These are phyloP conservation scores for Laetiporus sulphureus DNA, from an alignment of 1,284 basidiomycete genomes.

Conservation along the genomic window DNA sequence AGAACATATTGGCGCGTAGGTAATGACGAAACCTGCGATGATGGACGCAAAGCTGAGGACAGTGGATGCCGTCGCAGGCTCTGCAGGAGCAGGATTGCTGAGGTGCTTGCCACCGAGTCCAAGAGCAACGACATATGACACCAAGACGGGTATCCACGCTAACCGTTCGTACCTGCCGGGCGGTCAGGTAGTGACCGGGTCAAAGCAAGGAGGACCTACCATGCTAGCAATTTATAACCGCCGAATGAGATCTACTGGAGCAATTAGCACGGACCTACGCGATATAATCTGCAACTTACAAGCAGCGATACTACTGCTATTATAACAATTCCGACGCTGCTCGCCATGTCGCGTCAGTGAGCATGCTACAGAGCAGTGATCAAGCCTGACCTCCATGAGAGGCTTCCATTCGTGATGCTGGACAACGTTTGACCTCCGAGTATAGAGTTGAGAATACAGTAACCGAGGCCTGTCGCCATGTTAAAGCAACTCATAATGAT, in stretches of 20 bases:
- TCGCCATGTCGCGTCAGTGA: slow-evolving; percentile 3
- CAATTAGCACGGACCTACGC: neutral
- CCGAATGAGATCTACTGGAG: slow-evolving; percentile 64
- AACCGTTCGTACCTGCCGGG: slow-evolving; percentile 61
- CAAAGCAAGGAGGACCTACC: too few relatives aligned
- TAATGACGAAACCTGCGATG: slow-evolving; percentile 70
- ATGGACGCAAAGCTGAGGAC: slow-evolving; percentile 63
- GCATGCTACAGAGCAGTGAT: neutral
- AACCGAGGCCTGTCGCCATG: slow-evolving; percentile 56
- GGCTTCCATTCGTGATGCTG: slow-evolving; percentile 54
- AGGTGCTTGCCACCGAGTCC: slow-evolving; percentile 70
- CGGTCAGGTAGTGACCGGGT: too few relatives aligned
- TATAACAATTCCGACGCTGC: slow-evolving; percentile 84
- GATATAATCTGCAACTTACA: slow-evolving; percentile 32
- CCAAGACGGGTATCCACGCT: slow-evolving; percentile 73
- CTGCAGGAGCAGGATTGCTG: slow-evolving; percentile 31
- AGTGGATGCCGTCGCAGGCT: slow-evolving; percentile 44
- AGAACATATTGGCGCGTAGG: slow-evolving; percentile 58
- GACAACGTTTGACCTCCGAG: slow-evolving; percentile 71
- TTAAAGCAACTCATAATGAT: slow-evolving; percentile 58
- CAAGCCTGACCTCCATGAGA: slow-evolving; percentile 69
- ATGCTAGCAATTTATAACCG: slow-evolving; percentile 69
- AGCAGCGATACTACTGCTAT: slow-evolving; percentile 73
- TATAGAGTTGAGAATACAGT: slow-evolving; percentile 69
- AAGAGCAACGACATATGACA: slow-evolving; percentile 71